Conservation (phyloP, 2,329 filamentous ascomycete species). For the Curvularia hawaiiensis region DNA sequence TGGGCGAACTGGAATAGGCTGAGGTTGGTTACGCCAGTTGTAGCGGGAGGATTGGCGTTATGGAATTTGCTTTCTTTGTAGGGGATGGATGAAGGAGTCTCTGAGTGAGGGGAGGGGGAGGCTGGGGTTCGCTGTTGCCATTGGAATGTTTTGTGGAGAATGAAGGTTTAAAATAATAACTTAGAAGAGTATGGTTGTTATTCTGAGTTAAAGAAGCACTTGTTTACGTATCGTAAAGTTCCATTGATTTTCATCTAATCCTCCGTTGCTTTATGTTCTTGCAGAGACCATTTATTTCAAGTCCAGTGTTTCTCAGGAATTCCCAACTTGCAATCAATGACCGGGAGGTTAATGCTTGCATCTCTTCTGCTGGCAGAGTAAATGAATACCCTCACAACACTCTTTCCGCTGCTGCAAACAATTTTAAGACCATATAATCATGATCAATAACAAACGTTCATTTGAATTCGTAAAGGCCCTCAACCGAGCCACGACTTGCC, state of each 20-base stretch:
- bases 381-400: not conserved
- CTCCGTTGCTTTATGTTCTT: not conserved
- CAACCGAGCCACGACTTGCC: not conserved
- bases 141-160: not conserved
- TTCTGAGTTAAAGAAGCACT: not conserved
- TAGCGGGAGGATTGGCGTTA: conserved; percentile 43
- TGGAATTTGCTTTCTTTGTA: conserved; percentile 35
- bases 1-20: conserved; percentile 47
- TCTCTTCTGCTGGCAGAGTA: not conserved
- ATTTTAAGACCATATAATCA: not conserved
- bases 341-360: not conserved
- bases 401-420: not conserved
- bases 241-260: not conserved
- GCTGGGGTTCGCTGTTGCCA: not conserved
- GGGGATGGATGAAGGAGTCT: not conserved
- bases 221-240: not conserved
- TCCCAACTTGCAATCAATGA: not conserved
- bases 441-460: not conserved
- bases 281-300: not conserved
- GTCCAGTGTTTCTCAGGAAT: not conserved
- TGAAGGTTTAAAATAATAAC: not conserved
- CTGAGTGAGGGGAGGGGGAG: not conserved
- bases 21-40: conserved; percentile 42
- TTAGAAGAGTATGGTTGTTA: not conserved
- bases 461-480: not conserved